Evolutionary conservation across 2,329 filamentous ascomycete species (phyloP), one percentile per base, ranked within the genome.

Genomic region (Paraphaeosphaeria sporulosa): DNA sequence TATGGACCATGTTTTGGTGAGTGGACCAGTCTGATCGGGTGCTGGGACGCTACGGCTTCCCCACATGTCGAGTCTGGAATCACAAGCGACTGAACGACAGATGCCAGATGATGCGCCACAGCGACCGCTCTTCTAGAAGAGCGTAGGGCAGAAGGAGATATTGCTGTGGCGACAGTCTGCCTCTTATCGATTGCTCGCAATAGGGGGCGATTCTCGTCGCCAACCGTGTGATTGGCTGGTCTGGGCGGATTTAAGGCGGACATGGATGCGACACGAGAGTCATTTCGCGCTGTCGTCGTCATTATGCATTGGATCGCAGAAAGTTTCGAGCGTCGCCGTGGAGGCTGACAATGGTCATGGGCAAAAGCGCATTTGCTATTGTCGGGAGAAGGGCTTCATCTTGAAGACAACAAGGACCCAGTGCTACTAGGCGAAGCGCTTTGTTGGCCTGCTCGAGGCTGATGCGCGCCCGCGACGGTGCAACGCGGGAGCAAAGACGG

Each of bases 221-320:
- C n/a, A 40, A 49, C 15, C 13, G 25, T 56, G 48, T 68, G 65
- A 69, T 59, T 63, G 62, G 61, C 51, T 54, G 51, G 17, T 19
- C 8, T 30, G 19, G 27, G 23, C 64, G 69, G 67, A 70, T 36
- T 69, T 72, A 72, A 69, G 51, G 65, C 71, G 66, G 69, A 66
- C 57, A 43, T 61, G 61, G 17, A 55, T 57, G 56, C 51, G 58
- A 70, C 56, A 64, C 66, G 64, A 66, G 64, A 58, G 55, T 50
- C 56, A 54, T 44, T 46, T 42, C 42, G 38, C 43, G 49, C 53
- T 62, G 57, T 48, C 61, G 57, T 63, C 65, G 69, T 73, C 71
- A 74, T 74, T 66, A 66, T 72, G 71, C 71, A 74, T 71, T 51
- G 42, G 21, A 55, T 59, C 58, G 67, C 64, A 61, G 59, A 49